Percentiles rank a stretch among this genome's conserved stretches.
phyloP scores from a whole-genome alignment of 371 early-diverging fungal genomes.

The Smittium culicis region DNA sequence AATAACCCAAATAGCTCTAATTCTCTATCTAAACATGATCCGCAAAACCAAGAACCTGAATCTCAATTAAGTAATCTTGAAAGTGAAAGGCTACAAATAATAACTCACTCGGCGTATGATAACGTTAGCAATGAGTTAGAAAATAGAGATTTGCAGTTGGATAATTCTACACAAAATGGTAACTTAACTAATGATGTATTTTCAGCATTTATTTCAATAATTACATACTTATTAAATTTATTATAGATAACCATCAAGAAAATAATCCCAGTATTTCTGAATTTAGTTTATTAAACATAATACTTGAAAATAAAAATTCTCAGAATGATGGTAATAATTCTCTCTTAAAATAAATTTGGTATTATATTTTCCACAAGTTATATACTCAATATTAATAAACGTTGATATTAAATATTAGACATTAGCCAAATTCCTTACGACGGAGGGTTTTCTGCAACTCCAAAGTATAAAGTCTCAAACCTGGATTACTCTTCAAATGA shows the following conservation, averaged over 20 bases:
- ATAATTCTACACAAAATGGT: neutral
- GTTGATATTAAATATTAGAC: too few species aligned
- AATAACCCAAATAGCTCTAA: neutral
- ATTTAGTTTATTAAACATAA: neutral
- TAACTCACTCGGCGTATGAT: too few species aligned
- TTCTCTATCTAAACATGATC: neutral
- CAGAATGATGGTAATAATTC: neutral
- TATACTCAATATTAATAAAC: too few species aligned
- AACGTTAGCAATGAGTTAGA: neutral
- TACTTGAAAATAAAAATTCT: neutral
- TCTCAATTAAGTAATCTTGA: too few species aligned
- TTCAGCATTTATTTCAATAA: neutral
- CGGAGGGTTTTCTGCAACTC: too few species aligned
- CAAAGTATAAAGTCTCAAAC: neutral
- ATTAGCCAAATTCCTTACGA: too few species aligned
- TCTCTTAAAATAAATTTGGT: neutral
- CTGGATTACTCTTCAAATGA: neutral
- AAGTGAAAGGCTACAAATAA: too few species aligned
- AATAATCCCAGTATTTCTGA: neutral
- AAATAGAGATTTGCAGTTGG: neutral
- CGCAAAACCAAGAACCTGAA: too few species aligned
- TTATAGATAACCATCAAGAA: neutral
- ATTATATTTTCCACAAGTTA: neutral
- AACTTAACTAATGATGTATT: neutral
- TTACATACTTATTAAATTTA: neutral